Base-by-base conservation (phyloP, 768 basidiomycete species). In the Termitomyces sp. region DNA sequence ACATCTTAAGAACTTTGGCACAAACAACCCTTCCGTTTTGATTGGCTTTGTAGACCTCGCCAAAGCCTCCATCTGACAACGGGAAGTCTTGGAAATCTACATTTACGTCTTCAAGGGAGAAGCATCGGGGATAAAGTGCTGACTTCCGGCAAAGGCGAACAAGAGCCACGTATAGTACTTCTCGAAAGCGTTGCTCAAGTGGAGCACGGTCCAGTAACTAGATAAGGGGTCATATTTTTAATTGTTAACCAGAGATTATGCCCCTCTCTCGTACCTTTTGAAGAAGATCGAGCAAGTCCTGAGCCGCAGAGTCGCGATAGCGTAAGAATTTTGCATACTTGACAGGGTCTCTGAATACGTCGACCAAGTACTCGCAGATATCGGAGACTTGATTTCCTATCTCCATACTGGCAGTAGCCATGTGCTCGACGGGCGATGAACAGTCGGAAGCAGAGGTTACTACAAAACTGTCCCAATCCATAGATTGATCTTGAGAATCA, bases 31-130 rank as follows among this genome's bases (percentile, higher is more conserved):
- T 59, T 9, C 61, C 65, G 1, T 58, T 58, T 42, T 63, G 61
- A 13, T 49, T 11, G 2, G 67, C 69, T 54, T 54, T 68, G 63
- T 68, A 69, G 11, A 73, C 66, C 15, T 72, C 72, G 9, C 69
- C 66, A 52, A 70, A 73, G 16, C 65, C 58, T 7, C 72, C 72
- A 15, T 59, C 57, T 0, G 69, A 59, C 5, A 63, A 57, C 2
- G 63, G 58, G 8, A 51, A 52, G 4, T 63, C 61, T 0, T 41
- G 36, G 7, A 42, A 12, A 36, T 61, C 36, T 12, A 55, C 56
- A 3, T 54, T 54, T n/a, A 63, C 60, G 42, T 60, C 52, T 9
- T 55, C 53, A 31, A 70, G 57, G 1, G 61, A 48, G 34, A 72
- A 67, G 33, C 67, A 69, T 6, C 65, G 59, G 8, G 74, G 74